Evolutionary conservation across 148 eudicot species (phyloP).

Genomic region (Silene uniflora): DNA sequence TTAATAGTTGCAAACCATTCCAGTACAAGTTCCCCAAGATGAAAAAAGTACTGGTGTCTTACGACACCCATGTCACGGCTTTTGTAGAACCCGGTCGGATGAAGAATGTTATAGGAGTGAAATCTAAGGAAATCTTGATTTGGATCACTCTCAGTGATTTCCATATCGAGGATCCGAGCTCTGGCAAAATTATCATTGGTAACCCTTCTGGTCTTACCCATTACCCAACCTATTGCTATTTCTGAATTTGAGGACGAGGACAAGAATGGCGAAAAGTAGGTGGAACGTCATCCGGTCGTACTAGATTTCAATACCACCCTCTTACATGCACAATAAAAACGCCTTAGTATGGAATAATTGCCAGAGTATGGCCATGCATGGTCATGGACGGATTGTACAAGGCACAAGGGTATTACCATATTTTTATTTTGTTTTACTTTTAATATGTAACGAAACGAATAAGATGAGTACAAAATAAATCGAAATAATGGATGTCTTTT

Average conservation of each 20-base stretch:
- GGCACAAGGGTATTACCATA: too few species aligned
- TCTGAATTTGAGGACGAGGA: conserved; percentile 29
- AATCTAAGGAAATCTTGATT: conserved; percentile 50
- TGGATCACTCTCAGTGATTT: conserved; percentile 54
- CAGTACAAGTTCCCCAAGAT: conserved; percentile 37
- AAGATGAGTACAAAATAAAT: too few species aligned
- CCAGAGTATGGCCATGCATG: too few species aligned
- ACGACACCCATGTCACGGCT: conserved; percentile 16
- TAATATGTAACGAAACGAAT: too few species aligned
- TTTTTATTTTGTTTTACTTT: too few species aligned
- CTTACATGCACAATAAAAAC: too few species aligned
- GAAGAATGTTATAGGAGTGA: conserved; percentile 58
- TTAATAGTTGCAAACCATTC: conserved; percentile 30
- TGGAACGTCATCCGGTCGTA: too few species aligned
- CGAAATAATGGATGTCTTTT: too few species aligned
- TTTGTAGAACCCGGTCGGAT: conserved; percentile 51
- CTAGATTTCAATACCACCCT: too few species aligned
- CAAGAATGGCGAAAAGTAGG: too few species aligned
- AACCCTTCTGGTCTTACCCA: conserved; percentile 55
- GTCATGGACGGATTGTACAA: too few species aligned
- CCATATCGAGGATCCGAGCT: conserved; percentile 33
- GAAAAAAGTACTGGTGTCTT: conserved; percentile 23
- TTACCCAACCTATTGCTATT: conserved; percentile 34
- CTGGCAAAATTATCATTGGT: conserved; percentile 50
- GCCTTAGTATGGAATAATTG: too few species aligned